These are phyloP conservation scores for Hypoxylon sp. DNA, from an alignment of 2,329 filamentous ascomycete genomes.

Conservation along the genomic window DNA sequence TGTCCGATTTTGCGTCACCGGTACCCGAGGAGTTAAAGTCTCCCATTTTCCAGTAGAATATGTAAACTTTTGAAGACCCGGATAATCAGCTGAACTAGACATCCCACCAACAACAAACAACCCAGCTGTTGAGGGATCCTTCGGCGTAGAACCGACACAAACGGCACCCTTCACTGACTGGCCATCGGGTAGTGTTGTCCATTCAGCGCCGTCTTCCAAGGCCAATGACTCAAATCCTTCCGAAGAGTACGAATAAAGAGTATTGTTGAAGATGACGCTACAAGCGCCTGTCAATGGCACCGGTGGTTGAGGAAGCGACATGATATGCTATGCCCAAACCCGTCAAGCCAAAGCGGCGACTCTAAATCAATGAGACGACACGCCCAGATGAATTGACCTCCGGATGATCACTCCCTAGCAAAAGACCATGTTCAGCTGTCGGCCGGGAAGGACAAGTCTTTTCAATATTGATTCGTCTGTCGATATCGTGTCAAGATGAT, in stretches of 20 bases:
- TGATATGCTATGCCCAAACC: conserved; percentile 57
- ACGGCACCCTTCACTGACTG: conserved; percentile 79
- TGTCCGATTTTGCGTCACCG: conserved; percentile 76
- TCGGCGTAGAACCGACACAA: conserved; percentile 80
- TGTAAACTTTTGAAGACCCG: conserved; percentile 79
- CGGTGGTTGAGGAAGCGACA: conserved; percentile 80
- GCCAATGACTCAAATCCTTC: conserved; percentile 81
- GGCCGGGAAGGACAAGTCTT: conserved; percentile 8
- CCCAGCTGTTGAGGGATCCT: conserved; percentile 70
- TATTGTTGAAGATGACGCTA: conserved; percentile 84
- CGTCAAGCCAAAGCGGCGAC: conserved; percentile 27
- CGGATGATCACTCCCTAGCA: conserved; percentile 40
- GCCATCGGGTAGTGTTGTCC: conserved; percentile 76
- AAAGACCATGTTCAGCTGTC: conserved; percentile 47
- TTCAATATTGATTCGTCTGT: conserved; percentile 20
- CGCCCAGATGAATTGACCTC: conserved; percentile 34
- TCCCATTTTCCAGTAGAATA: conserved; percentile 70
- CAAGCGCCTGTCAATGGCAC: conserved; percentile 82
- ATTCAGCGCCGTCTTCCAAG: conserved; percentile 77
- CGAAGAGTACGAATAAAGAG: conserved; percentile 85
- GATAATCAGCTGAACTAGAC: conserved; percentile 68
- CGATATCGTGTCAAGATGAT: conserved; percentile 35
- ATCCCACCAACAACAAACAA: conserved; percentile 88
- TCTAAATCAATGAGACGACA: conserved; percentile 32
- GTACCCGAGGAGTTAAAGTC: conserved; percentile 59